Base-by-base conservation (phyloP, 345 rosid genomes). In the Lepidium aucheri region DNA sequence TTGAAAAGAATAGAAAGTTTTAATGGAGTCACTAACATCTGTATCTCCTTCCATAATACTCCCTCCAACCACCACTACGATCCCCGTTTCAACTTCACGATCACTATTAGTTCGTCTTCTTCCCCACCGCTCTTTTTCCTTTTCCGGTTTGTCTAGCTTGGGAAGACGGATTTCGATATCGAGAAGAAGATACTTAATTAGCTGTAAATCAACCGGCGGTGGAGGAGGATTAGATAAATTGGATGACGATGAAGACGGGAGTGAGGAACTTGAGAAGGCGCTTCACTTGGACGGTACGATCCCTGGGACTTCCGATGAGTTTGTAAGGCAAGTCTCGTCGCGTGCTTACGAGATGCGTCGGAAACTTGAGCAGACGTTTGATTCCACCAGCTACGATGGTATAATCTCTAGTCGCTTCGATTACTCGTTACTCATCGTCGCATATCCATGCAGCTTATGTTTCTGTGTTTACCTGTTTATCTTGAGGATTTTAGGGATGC, bases 341-440 rank as follows among this genome's bases (percentile, higher is more conserved):
- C 96, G 99, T 69, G 99, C 99, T 53, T 94, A 94, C 55, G 96
- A 84, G 62, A 94, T 94, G 89, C 92, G 99, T 47, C 81, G 97
- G 63, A 82, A 88, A 74, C 73, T 94, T 24, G 89, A 94, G 9
- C 95, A 90, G 77, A 74, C 83, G 16, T 84, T 94, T 53, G 97
- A 94, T 60, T 77, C 79, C 76, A 84, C 88, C 81, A 94, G 96
- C 84, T 90, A 90, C 64, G 99, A 94, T 33, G 96, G 99, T 94
- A 59, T 50, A 73, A 38, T 33, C 60, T 45, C 58, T 11, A 24
- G 17, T 43, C 52, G 8, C 7, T 44, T 50, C 63, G 9, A 65
- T 53, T 30, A 17, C 51, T 41, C 58, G 41, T 53, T 30, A 12
- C 52, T 41, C 59, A 9, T 40, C 2, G 4, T 38, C 12, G 39